phyloP scores from a whole-genome alignment of 1,284 basidiomycete species.

The Sanghuangporus sanghuang region DNA sequence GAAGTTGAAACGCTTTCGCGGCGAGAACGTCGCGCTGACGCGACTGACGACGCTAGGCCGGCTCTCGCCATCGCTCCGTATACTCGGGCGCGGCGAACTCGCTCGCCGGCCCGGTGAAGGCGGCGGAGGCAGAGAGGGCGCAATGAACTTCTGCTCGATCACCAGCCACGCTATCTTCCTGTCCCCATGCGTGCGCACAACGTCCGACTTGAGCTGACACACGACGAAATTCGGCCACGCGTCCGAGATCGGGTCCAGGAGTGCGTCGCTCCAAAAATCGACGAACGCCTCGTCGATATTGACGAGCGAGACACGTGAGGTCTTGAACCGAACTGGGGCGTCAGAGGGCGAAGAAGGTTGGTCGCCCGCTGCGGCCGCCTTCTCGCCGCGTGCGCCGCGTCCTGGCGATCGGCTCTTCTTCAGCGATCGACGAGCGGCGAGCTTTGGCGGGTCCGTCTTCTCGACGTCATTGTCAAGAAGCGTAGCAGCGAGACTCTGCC shows the following conservation, averaged over 20 bases:
- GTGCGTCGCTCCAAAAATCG: conserved; percentile 70
- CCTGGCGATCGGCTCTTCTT: conserved; percentile 25
- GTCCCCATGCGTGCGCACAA: conserved; percentile 16
- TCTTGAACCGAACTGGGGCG: conserved; percentile 29
- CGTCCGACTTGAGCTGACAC: conserved; percentile 50
- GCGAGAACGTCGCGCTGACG: conserved; percentile 13
- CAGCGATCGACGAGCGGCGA: conserved; percentile 26
- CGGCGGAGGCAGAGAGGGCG: conserved; percentile 29
- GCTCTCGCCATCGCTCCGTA: conserved; percentile 5
- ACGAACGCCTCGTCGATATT: conserved; percentile 71
- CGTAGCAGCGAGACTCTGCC: conserved; percentile 48
- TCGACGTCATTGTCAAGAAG: conserved; percentile 58
- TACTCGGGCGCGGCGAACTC: conserved; percentile 9
- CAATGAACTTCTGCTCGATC: conserved; percentile 52
- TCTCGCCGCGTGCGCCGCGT: not conserved
- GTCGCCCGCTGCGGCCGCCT: not conserved
- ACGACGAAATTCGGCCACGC: conserved; percentile 64
- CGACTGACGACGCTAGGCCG: conserved; percentile 5
- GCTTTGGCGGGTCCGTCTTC: conserved; percentile 40
- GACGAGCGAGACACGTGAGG: conserved; percentile 41
- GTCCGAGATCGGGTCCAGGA: conserved; percentile 57
- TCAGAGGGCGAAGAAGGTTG: conserved; percentile 22
- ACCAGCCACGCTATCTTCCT: conserved; percentile 53
- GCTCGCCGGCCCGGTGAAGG: conserved; percentile 17
- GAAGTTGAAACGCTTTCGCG: conserved; percentile 11